Percentiles rank a stretch among this genome's conserved stretches.
phyloP scores from a whole-genome alignment of 164 flowering plant species.

The Piper longum region DNA sequence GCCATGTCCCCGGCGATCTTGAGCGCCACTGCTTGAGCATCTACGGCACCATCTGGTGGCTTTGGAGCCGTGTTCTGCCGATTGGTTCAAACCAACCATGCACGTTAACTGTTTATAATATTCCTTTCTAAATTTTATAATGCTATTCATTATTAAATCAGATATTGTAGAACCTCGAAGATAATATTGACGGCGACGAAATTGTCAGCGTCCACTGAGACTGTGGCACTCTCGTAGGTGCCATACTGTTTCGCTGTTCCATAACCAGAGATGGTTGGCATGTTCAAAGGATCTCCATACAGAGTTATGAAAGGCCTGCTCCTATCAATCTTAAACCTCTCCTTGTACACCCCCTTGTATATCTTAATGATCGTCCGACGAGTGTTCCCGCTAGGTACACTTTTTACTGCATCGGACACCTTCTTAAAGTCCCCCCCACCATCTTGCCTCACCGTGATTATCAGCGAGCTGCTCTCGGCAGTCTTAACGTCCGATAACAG shows the following conservation, averaged over 20 bases:
- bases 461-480: not conserved
- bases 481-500: too few relatives aligned
- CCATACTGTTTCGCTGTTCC: constrained; percentile 35
- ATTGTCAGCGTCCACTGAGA: constrained; percentile 31
- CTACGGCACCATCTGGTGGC: constrained; percentile 35
- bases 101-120: not conserved
- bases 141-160: not conserved
- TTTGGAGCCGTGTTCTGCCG: constrained; percentile 52
- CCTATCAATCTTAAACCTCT: constrained; percentile 33
- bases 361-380: constrained; percentile 26
- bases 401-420: constrained; percentile 35
- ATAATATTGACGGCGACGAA: constrained; percentile 41
- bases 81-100: not conserved
- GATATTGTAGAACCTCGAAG: constrained; percentile 17
- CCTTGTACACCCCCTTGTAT: constrained; percentile 34
- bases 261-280: constrained; percentile 21
- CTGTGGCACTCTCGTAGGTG: constrained; percentile 37
- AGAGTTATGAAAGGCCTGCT: constrained; percentile 39
- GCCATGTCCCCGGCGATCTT: constrained; percentile 11
- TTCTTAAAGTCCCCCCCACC: constrained; percentile 57
- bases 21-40: constrained; percentile 21
- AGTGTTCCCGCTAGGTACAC: constrained; percentile 29
- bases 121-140: not conserved
- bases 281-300: constrained; percentile 16
- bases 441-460: constrained; percentile 23